Evolutionary conservation across 2,329 filamentous ascomycete species (phyloP).

Genomic region (Pleurostoma richardsiae): DNA sequence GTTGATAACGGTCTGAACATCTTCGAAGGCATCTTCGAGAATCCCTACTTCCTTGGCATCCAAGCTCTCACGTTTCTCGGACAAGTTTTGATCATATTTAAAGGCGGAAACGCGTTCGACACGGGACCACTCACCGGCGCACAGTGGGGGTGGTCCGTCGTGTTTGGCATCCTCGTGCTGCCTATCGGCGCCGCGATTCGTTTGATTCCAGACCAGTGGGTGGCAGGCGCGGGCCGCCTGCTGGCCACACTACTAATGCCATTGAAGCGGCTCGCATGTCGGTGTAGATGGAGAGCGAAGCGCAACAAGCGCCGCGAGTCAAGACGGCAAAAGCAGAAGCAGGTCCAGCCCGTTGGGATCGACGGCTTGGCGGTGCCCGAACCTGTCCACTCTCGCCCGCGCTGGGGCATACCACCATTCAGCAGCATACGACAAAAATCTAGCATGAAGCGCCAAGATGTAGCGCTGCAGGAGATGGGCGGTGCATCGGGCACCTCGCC

Average conservation of each 20-base stretch:
- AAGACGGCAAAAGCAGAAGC: neutral
- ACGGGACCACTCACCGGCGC: conserved; percentile 54
- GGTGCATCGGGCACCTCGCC: neutral
- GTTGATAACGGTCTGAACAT: conserved; percentile 82
- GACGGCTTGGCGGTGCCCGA: neutral
- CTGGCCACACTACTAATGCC: neutral
- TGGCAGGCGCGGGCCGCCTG: neutral
- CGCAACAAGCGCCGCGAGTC: neutral
- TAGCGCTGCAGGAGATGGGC: neutral
- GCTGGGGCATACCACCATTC: neutral
- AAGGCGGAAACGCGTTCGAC: conserved; percentile 64
- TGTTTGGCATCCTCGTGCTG: conserved; percentile 63
- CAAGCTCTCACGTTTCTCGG: conserved; percentile 62
- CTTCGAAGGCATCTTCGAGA: conserved; percentile 70
- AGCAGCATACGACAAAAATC: no score
- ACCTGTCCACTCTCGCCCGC: neutral
- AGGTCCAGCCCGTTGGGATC: neutral
- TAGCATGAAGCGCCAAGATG: neutral
- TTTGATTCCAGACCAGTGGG: neutral
- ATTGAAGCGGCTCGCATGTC: neutral
- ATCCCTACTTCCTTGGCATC: conserved; percentile 72
- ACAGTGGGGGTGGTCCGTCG: conserved; percentile 66
- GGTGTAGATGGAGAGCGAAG: neutral
- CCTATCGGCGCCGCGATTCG: neutral
- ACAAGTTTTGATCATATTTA: conserved; percentile 67